Evolutionary conservation across 495 filamentous ascomycete species (phyloP).

Genomic region (Neurospora africana): DNA sequence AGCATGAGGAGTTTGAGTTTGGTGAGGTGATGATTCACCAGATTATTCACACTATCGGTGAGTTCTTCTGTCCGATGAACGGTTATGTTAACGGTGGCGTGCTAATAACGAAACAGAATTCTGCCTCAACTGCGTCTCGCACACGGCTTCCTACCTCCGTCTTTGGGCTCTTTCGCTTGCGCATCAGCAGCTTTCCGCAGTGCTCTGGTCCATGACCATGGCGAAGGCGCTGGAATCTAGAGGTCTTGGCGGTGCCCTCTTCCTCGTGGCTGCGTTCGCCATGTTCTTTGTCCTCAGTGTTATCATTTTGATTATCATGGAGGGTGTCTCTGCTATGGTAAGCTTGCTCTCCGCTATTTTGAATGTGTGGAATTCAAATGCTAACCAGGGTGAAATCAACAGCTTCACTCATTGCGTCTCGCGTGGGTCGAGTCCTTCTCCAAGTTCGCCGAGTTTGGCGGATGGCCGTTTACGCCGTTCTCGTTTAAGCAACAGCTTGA

Average conservation of each 20-base stretch:
- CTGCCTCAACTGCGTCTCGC: conserved; percentile 96
- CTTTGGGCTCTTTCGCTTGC: conserved; percentile 96
- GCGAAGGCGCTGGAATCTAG: conserved; percentile 56
- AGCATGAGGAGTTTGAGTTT: conserved; percentile 95
- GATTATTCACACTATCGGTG: conserved; percentile 96
- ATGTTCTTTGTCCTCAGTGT: conserved; percentile 82
- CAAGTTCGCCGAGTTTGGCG: conserved; percentile 97
- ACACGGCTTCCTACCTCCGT: conserved; percentile 97
- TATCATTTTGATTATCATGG: conserved; percentile 55
- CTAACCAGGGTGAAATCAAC: neutral
- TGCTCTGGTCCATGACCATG: conserved; percentile 95
- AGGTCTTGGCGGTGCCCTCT: conserved; percentile 61
- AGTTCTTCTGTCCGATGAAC: conserved; percentile 16
- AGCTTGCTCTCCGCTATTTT: conserved; percentile 11
- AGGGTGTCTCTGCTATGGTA: conserved; percentile 41
- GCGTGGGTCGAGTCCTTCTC: conserved; percentile 99
- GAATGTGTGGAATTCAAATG: neutral
- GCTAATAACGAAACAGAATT: conserved; percentile 53
- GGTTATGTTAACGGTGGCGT: neutral
- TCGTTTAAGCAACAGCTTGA: conserved; percentile 81
- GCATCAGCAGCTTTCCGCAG: conserved; percentile 92
- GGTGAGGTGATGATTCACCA: conserved; percentile 96
- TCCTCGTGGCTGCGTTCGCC: conserved; percentile 68
- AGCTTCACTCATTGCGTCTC: conserved; percentile 82
- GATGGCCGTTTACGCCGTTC: conserved; percentile 84